Evolutionary conservation across 148 eudicot genomes (phyloP).

Genomic region (Camellia lanceoleosa): DNA sequence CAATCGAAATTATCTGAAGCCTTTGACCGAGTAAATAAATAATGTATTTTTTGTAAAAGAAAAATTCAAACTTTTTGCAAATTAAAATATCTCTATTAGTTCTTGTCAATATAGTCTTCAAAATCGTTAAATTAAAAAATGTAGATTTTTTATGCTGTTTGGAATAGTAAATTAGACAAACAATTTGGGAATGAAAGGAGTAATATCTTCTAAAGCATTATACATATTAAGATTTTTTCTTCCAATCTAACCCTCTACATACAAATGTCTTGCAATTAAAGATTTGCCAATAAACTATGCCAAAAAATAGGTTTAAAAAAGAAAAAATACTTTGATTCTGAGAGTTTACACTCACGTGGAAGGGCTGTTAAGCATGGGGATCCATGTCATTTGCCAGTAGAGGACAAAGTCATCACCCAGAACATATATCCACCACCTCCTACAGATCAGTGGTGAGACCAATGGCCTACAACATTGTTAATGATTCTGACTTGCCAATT

Average conservation of each 20-base stretch:
- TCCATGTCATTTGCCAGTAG: constrained; percentile 43
- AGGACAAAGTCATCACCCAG: constrained; percentile 55
- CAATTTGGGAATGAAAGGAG: too few species aligned
- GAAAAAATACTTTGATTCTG: neutral
- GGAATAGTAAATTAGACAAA: too few species aligned
- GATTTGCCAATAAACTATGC: neutral
- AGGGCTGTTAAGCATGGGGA: constrained; percentile 47
- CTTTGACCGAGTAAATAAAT: neutral
- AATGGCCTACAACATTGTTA: constrained; percentile 58
- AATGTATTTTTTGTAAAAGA: too few species aligned
- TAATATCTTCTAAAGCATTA: neutral
- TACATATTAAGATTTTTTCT: neutral
- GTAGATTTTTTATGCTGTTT: too few species aligned
- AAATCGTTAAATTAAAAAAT: too few species aligned
- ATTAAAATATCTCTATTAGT: too few species aligned
- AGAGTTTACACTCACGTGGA: constrained; percentile 34
- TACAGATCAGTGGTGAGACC: constrained; percentile 49
- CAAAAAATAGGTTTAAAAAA: neutral
- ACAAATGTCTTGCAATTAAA: constrained; percentile 2
- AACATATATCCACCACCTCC: constrained; percentile 53
- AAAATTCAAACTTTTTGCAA: too few species aligned
- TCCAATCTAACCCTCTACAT: neutral
- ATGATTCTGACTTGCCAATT: constrained; percentile 54
- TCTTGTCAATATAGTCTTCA: too few species aligned
- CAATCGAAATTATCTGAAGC: neutral